These are phyloP conservation scores for Exophiala dermatitidis DNA, from an alignment of 2,329 filamentous ascomycete genomes.

Conservation along the genomic window DNA sequence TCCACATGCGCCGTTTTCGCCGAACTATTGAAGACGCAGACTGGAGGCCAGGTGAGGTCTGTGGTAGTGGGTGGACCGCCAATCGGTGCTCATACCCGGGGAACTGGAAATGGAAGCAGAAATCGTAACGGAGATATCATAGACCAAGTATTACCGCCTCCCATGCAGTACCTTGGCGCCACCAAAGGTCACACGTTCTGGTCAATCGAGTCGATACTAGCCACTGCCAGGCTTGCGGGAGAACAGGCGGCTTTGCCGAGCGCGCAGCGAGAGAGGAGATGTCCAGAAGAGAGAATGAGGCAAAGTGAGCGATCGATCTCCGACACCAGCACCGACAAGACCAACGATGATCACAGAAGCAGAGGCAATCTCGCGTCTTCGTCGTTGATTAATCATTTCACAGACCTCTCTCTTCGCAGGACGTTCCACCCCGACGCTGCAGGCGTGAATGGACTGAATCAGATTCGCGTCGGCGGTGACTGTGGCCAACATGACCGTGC, in stretches of 20 bases:
- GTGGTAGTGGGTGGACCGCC: not conserved
- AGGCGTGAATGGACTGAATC: slow-evolving; percentile 40
- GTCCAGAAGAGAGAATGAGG: too few relatives aligned
- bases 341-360: too few relatives aligned
- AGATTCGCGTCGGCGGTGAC: slow-evolving; percentile 39
- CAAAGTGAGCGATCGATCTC: too few relatives aligned
- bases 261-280: not conserved
- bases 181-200: slow-evolving; percentile 10
- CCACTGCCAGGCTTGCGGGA: not conserved
- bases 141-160: not conserved
- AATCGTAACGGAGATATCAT: not conserved
- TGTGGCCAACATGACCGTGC: slow-evolving; percentile 7
- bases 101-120: not conserved
- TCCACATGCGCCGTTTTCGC: slow-evolving; percentile 55
- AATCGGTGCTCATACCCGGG: too few relatives aligned
- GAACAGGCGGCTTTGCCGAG: not conserved
- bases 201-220: slow-evolving; percentile 1
- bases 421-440: slow-evolving; percentile 16
- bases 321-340: too few relatives aligned
- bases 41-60: not conserved
- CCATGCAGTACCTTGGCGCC: slow-evolving; percentile 3
- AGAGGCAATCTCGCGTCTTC: not conserved
- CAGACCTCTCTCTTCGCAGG: slow-evolving; percentile 2
- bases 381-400: not conserved
- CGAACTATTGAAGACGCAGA: slow-evolving; percentile 43